Percentiles rank a stretch among this genome's conserved stretches.
phyloP scores from a whole-genome alignment of 306 rosid genomes.

The Gastrolobium villosum region DNA sequence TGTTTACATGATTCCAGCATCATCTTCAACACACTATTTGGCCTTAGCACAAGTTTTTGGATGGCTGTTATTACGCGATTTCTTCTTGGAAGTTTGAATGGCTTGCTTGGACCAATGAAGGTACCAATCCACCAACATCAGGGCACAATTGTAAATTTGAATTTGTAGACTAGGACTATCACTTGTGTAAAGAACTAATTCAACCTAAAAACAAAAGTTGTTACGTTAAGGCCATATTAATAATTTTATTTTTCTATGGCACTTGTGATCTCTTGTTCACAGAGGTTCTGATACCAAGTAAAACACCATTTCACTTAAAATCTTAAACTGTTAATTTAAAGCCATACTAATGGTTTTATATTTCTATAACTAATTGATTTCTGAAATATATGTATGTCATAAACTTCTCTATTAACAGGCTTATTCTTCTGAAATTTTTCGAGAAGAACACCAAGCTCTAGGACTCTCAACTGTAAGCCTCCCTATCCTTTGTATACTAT shows the following conservation, averaged over 20 bases:
- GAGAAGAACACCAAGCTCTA: slow-evolving; percentile 70
- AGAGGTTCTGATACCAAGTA: too few relatives aligned
- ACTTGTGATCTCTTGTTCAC: too few relatives aligned
- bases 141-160: neutral
- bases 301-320: too few relatives aligned
- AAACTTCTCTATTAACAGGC: slow-evolving; percentile 61
- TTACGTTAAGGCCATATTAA: too few relatives aligned
- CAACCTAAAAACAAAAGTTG: too few relatives aligned
- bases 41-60: too few relatives aligned
- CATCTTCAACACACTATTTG: too few relatives aligned
- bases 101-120: slow-evolving; percentile 80
- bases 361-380: neutral
- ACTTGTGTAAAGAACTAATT: too few relatives aligned
- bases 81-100: slow-evolving; percentile 77
- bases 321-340: too few relatives aligned
- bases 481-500: slow-evolving; percentile 1
- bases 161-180: neutral
- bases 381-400: neutral
- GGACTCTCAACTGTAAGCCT: slow-evolving; percentile 41
- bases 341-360: neutral
- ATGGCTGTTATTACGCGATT: slow-evolving; percentile 54
- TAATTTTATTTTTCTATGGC: too few relatives aligned
- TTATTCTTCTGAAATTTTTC: slow-evolving; percentile 63
- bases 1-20: neutral
- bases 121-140: slow-evolving; percentile 38